These are phyloP conservation scores for Cercophora scortea DNA, from an alignment of 495 filamentous ascomycete genomes.

Conservation along the genomic window DNA sequence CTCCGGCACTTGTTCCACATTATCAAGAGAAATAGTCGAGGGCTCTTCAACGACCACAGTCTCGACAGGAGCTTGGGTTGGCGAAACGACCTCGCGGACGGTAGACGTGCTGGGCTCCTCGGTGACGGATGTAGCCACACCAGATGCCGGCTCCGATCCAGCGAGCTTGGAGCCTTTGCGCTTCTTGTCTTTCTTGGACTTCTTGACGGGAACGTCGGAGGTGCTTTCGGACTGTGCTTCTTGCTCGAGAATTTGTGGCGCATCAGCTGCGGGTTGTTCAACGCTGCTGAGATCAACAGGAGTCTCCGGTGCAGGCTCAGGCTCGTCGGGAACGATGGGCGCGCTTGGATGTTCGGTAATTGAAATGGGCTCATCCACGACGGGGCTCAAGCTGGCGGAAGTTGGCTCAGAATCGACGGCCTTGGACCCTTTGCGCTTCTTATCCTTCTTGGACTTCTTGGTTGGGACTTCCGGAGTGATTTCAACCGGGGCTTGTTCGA, in stretches of 20 bases:
- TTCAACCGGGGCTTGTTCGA: neutral
- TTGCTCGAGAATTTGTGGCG: neutral
- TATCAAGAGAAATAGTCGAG: too few species aligned
- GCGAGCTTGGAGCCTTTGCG: conserved; percentile 17
- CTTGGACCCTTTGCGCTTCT: conserved; percentile 16
- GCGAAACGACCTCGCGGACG: neutral
- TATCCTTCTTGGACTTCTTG: conserved; percentile 20
- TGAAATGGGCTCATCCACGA: neutral
- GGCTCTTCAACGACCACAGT: neutral
- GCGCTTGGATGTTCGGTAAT: neutral
- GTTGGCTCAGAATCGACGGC: conserved; percentile 1
- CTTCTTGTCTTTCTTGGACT: conserved; percentile 9
- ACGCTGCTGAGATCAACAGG: too few species aligned
- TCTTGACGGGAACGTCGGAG: conserved; percentile 10
- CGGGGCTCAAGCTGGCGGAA: neutral
- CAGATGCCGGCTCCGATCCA: conserved; percentile 14
- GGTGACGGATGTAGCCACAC: conserved; percentile 9
- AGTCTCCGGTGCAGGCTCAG: neutral
- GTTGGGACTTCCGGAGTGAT: neutral
- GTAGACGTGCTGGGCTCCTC: conserved; percentile 12
- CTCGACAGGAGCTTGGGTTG: neutral
- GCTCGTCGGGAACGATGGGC: neutral
- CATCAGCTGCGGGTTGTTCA: too few species aligned
- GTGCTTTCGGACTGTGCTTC: neutral
- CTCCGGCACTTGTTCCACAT: too few species aligned